phyloP scores from a whole-genome alignment of 495 filamentous ascomycete species.

The Aspergillus taichungensis region DNA sequence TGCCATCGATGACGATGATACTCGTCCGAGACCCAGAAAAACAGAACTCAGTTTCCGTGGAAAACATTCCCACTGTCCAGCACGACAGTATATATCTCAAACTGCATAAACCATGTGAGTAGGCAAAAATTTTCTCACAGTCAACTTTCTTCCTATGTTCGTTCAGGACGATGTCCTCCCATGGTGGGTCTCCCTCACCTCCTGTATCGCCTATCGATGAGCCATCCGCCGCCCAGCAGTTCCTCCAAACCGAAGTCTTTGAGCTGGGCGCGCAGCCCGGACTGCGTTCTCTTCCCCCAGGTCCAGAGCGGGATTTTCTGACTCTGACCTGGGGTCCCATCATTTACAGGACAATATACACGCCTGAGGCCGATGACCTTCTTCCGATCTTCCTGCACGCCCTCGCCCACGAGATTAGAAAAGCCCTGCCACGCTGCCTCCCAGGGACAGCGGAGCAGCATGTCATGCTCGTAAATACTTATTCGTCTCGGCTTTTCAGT shows the following conservation, averaged over 20 bases:
- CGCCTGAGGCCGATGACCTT: slow-evolving; percentile 13
- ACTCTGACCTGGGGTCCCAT: slow-evolving; percentile 23
- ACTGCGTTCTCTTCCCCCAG: slow-evolving; percentile 16
- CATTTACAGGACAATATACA: slow-evolving; percentile 22
- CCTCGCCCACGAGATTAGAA: slow-evolving; percentile 16
- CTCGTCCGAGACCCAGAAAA: too few relatives aligned
- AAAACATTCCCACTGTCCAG: too few relatives aligned
- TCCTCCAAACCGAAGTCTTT: slow-evolving; percentile 24
- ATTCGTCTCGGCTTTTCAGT: slow-evolving; percentile 20
- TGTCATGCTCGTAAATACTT: slow-evolving; percentile 9
- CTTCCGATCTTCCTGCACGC: slow-evolving; percentile 15
- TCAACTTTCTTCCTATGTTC: too few relatives aligned
- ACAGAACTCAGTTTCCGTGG: too few relatives aligned
- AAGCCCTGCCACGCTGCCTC: slow-evolving; percentile 12
- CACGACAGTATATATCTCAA: too few relatives aligned
- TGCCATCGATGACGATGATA: too few relatives aligned
- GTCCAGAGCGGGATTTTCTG: slow-evolving; percentile 21
- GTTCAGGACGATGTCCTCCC: too few relatives aligned
- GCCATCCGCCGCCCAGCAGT: slow-evolving; percentile 2
- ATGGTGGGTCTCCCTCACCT: too few relatives aligned
- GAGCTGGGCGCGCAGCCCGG: slow-evolving; percentile 19
- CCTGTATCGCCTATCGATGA: not conserved
- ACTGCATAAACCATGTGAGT: too few relatives aligned
- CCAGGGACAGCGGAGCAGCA: slow-evolving; percentile 15
- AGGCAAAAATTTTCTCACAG: too few relatives aligned